These are phyloP conservation scores for Ziziphus jujuba DNA, from an alignment of 306 rosid species.

Conservation along the genomic window DNA sequence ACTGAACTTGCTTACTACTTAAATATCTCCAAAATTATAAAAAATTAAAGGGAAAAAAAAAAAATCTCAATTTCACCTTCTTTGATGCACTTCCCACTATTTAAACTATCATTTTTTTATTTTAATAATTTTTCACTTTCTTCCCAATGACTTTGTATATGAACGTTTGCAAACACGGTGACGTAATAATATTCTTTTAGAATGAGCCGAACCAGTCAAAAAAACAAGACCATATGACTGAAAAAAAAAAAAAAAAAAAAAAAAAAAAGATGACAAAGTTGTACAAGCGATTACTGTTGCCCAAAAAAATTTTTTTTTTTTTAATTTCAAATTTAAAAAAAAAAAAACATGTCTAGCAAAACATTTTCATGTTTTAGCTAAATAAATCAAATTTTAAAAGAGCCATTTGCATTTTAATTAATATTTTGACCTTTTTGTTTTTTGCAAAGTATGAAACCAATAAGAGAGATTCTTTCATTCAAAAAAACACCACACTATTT, in stretches of 20 bases:
- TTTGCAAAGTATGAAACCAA: too few species aligned
- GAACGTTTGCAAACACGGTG: not conserved
- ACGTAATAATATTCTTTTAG: not conserved
- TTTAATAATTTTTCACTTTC: not conserved
- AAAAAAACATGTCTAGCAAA: too few species aligned
- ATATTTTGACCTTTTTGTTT: conserved; percentile 16
- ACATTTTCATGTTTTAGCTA: not conserved
- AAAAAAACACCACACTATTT: too few species aligned
- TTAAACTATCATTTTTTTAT: too few species aligned
- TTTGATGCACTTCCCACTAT: too few species aligned
- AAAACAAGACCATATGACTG: conserved; percentile 16
- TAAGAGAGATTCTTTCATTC: too few species aligned
- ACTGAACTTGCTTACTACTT: conserved; percentile 12
- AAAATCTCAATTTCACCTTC: not conserved
- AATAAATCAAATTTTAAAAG: not conserved
- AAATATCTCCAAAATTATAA: not conserved
- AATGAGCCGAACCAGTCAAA: conserved; percentile 15
- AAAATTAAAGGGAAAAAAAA: not conserved
- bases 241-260: too few species aligned
- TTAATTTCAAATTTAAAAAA: not conserved
- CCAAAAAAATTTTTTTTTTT: too few species aligned
- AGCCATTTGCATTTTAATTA: conserved; percentile 1
- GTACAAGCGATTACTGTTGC: conserved; percentile 8
- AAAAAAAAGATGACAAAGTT: not conserved
- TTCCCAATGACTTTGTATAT: too few species aligned